Percentiles rank a stretch among this genome's conserved stretches.
These are phyloP conservation scores for Lathyrus tuberosus DNA, from an alignment of 306 rosid genomes.

Conservation along the genomic window DNA sequence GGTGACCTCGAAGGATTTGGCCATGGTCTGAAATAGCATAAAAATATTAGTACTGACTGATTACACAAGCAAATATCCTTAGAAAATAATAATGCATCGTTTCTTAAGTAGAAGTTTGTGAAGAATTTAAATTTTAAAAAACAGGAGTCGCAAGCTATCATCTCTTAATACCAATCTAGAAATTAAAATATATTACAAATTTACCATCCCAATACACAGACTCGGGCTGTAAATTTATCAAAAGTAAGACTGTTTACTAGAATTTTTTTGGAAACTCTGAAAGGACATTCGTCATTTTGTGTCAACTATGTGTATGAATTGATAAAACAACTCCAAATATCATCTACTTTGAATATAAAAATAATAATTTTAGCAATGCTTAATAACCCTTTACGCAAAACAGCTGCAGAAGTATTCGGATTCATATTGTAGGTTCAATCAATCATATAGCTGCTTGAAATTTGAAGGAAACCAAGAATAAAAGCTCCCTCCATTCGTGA, in stretches of 20 bases:
- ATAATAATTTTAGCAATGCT: conserved; percentile 14
- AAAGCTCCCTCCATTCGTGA: conserved; percentile 35
- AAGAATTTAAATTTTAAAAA: conserved; percentile 37
- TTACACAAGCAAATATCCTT: conserved; percentile 26
- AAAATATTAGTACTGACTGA: conserved; percentile 40
- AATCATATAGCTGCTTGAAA: conserved; percentile 27
- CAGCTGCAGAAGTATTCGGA: neutral
- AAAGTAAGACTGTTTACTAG: conserved; percentile 2
- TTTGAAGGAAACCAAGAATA: conserved; percentile 31
- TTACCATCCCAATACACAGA: conserved; percentile 12
- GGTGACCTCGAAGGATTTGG: conserved; percentile 92
- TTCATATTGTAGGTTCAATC: conserved; percentile 25
- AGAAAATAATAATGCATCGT: conserved; percentile 22
- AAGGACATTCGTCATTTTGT: conserved; percentile 21
- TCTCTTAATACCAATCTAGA: conserved; percentile 9
- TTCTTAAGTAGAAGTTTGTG: conserved; percentile 22
- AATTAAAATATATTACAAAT: neutral
- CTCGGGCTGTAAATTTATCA: conserved; percentile 1
- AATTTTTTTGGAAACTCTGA: conserved; percentile 28
- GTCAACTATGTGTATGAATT: conserved; percentile 1
- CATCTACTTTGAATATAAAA: conserved; percentile 24
- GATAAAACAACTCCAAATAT: conserved; percentile 25
- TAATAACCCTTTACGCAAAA: conserved; percentile 4
- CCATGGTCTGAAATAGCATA: conserved; percentile 72
- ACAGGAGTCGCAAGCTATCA: conserved; percentile 21